Evolutionary conservation across 2,329 filamentous ascomycete species (phyloP).

Genomic region (Sphaerulina vaccinii): DNA sequence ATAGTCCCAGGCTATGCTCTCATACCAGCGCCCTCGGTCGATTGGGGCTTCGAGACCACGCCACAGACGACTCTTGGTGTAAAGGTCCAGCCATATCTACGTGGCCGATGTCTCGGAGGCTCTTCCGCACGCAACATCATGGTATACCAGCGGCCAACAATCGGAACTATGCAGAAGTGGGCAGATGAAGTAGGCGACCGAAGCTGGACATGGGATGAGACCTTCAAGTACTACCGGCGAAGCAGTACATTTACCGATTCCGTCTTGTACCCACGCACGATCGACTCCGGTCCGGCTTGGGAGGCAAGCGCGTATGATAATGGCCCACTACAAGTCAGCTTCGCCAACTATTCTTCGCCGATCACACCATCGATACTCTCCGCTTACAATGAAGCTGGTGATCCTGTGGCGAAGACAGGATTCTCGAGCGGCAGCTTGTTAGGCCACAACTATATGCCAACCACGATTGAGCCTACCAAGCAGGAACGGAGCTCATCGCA

Average conservation of each 20-base stretch:
- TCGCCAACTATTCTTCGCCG: slow-evolving; percentile 24
- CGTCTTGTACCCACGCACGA: neutral
- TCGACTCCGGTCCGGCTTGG: slow-evolving; percentile 5
- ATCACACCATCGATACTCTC: slow-evolving; percentile 16
- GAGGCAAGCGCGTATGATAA: slow-evolving; percentile 13
- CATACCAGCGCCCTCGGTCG: slow-evolving; percentile 12
- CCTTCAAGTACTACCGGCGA: slow-evolving; percentile 32
- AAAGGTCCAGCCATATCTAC: slow-evolving; percentile 25
- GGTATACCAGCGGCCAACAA: slow-evolving; percentile 22
- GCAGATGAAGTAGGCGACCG: slow-evolving; percentile 39
- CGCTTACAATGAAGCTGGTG: slow-evolving; percentile 19
- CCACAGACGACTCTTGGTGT: slow-evolving; percentile 27
- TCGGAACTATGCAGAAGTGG: slow-evolving; percentile 22
- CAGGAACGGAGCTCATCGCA: slow-evolving; percentile 27
- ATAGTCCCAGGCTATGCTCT: slow-evolving; percentile 4
- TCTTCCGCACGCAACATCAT: slow-evolving; percentile 23
- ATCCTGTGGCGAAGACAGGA: slow-evolving; percentile 13
- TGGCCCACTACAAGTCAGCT: slow-evolving; percentile 39
- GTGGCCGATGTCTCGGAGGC: slow-evolving; percentile 35
- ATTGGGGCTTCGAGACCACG: slow-evolving; percentile 28
- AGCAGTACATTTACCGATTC: slow-evolving; percentile 26
- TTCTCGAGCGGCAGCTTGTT: slow-evolving; percentile 22
- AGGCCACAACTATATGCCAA: slow-evolving; percentile 19
- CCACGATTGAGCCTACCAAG: slow-evolving; percentile 22
- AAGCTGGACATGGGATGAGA: slow-evolving; percentile 33